Percentiles rank a stretch among this genome's conserved stretches.
These are phyloP conservation scores for Patellifolia procumbens DNA, from an alignment of 179 eudicot genomes.

Conservation along the genomic window DNA sequence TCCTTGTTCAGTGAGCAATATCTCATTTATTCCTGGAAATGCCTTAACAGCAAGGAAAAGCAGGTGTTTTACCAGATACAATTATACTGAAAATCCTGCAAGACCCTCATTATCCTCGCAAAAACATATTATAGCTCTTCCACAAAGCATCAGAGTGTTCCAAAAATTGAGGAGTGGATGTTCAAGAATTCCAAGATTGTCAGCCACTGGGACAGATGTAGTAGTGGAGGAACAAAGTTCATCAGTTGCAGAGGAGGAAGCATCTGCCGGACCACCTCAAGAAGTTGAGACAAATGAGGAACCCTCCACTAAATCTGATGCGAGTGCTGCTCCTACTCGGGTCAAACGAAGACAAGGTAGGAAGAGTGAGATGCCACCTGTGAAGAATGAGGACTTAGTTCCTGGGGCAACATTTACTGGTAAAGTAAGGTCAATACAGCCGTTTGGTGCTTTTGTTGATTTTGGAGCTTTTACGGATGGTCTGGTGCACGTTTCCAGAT, in stretches of 20 bases:
- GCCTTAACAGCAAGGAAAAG: conserved; percentile 47
- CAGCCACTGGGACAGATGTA: conserved; percentile 71
- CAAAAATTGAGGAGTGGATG: conserved; percentile 48
- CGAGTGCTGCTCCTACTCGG: conserved; percentile 36
- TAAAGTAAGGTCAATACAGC: conserved; percentile 83
- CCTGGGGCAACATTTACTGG: conserved; percentile 85
- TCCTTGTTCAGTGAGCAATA: conserved; percentile 58
- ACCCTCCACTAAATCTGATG: conserved; percentile 43
- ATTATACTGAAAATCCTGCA: conserved; percentile 36
- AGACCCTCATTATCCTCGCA: conserved; percentile 42
- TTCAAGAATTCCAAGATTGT: conserved; percentile 36
- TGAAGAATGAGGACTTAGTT: conserved; percentile 77
- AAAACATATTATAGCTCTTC: conserved; percentile 45
- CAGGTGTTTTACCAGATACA: conserved; percentile 47
- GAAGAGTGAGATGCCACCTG: conserved; percentile 94
- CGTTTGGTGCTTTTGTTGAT: conserved; percentile 96
- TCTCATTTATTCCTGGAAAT: conserved; percentile 51
- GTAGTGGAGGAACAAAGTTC: conserved; percentile 63
- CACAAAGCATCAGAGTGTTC: conserved; percentile 50
- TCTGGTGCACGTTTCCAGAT: conserved; percentile 80
- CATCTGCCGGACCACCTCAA: conserved; percentile 37
- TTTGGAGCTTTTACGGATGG: conserved; percentile 98
- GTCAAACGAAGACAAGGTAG: conserved; percentile 61
- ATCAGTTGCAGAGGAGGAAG: conserved; percentile 39
- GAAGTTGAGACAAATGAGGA: conserved; percentile 42